These are phyloP conservation scores for Lachnellula subtilissima DNA, from an alignment of 2,329 filamentous ascomycete genomes.

Conservation along the genomic window DNA sequence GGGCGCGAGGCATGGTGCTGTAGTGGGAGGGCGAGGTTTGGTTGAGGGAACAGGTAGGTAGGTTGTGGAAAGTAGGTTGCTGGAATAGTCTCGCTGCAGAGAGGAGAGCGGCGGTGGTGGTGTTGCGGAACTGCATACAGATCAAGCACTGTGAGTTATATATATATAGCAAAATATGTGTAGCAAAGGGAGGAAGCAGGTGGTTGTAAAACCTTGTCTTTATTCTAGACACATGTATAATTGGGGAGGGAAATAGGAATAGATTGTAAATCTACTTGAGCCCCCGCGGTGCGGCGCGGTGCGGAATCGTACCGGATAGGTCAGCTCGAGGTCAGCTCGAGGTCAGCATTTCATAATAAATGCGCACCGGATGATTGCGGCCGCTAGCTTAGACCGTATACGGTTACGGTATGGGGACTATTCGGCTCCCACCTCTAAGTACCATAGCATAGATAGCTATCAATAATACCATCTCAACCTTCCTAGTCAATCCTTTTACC, in stretches of 20 bases:
- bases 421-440: neutral
- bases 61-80: neutral
- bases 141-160: neutral
- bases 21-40: neutral
- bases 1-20: slow-evolving; percentile 12
- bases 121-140: slow-evolving; percentile 12
- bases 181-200: neutral
- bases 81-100: slow-evolving; percentile 6
- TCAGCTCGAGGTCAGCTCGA: too few relatives aligned
- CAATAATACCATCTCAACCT: neutral
- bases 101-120: slow-evolving; percentile 7
- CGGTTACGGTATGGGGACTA: neutral
- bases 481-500: neutral
- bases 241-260: neutral
- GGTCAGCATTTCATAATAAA: too few relatives aligned
- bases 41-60: slow-evolving; percentile 2
- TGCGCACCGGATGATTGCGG: too few relatives aligned
- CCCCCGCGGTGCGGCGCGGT: too few relatives aligned
- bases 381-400: too few relatives aligned
- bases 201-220: neutral
- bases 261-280: neutral
- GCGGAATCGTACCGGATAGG: too few relatives aligned
- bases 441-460: too few relatives aligned
- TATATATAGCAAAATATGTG: neutral
- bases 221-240: neutral